Evolutionary conservation across 495 filamentous ascomycete genomes (phyloP), one percentile per base, ranked within the genome.

Genomic region (Xylona heveae): DNA sequence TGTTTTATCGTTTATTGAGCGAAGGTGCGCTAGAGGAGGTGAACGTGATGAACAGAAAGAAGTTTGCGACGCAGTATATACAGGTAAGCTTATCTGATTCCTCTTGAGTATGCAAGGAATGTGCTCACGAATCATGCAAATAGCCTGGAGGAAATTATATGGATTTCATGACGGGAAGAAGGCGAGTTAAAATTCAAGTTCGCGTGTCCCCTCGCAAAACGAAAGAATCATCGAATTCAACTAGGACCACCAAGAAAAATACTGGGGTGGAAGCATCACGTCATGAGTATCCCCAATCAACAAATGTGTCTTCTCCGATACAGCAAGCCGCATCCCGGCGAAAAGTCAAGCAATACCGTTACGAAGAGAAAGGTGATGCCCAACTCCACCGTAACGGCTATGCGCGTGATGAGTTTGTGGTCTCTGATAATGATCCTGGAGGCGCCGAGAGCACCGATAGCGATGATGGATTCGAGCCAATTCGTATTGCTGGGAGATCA

Each of bases 291-390:
- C 73, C 74, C 14, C 49, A 60, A 31, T 90, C 85, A 4, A 92
- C 85, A 0, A 77, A 81, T 34, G 64, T 93, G 6, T 83, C 88
- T 2, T 92, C 88, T 7, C 85, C 88, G 4, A 48, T 81, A 3
- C 61, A 73, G 46, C 58, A 57, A 23, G 65, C 57, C 10, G 51
- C 62, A 29, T 42, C 62, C 38, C 58, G 64, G 4, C 56, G 51
- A 15, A 41, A 49, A 32, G 53, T 42, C 19, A 54, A 50, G n/a
- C 49, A 52, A 8, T 42, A n/a, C n/a, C n/a, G n/a, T n/a, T n/a
- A 45, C 7, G 50, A 55, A 9, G 44, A 50, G 2, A 55, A 53
- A 10, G 33, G 39, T 3, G 42, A 41, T 15, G 46, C 42, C 24
- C 36, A 46, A 5, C 44, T 45, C 17, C 51, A 57, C 20, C 43